Evolutionary conservation across 2,329 filamentous ascomycete genomes (phyloP), one percentile per base, ranked within the genome.

Genomic region (Blastomyces parvus): DNA sequence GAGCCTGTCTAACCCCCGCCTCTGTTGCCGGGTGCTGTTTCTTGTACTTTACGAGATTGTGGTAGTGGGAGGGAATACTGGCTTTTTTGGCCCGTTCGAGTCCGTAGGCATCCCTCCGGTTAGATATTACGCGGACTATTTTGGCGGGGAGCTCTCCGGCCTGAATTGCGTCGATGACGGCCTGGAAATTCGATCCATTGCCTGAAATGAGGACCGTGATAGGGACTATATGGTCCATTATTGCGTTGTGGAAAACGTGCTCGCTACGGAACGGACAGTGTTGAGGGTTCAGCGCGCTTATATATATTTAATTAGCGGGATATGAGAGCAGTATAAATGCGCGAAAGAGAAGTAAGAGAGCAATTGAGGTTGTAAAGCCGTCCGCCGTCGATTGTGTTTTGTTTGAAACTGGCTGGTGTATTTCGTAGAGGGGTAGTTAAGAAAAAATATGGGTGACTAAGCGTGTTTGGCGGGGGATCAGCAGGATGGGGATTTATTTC

Each of bases 11-110:
- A 7, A 80, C 72, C 6, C 79, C 77, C 46, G 83, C 80, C 19
- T 77, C 78, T 69, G 72, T 86, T 65, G 76, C 78, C 74, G 83
- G 77, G 69, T 91, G 83, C 66, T 81, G 83, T 71, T 89, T 89
- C 64, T 90, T 91, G 77, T 90, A 87, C 44, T 84, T 82, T 63
- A 92, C 81, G 50, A 94, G 83, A 75, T 93, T 93, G 81, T 93
- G 91, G 79, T 93, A 93, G 62, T 84, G 83, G 62, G 85, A 89
- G 0, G 89, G 86, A 63, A 95, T 92, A 44, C 74, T 70, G 61
- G 84, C 85, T 55, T 79, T 76, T 60, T 77, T 69, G 9, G 87
- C 87, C 63, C 86, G 83, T 65, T 82, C 79, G 65, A 89, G 81
- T 52, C 87, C 87, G 68, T 83, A 86, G 36, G 85, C 87, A 64